Evolutionary conservation across 306 rosid species (phyloP), one percentile per base, ranked within the genome.

Genomic region (Vigna nakashimae): DNA sequence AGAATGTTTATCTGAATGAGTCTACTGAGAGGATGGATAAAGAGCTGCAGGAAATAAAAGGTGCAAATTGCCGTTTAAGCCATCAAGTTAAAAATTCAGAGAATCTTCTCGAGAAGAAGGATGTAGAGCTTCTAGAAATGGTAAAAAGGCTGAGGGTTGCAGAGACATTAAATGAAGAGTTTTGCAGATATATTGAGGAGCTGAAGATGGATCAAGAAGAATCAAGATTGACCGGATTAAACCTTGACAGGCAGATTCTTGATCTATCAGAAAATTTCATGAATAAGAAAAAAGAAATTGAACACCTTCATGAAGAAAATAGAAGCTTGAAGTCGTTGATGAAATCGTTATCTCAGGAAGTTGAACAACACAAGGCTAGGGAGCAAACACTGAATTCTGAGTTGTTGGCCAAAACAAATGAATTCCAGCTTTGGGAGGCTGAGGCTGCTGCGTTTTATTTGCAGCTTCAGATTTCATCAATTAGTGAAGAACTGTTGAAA

Each of bases 401-500:
- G 85, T 84, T 92, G 80, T 84, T 80, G 74, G 91, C 88, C 80
- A 92, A 85, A 88, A 79, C 83, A 82, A 90, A 87, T 34, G 91
- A 90, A 45, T 85, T 83, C 81, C 90, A 92, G 78, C 87, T 88
- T 24, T 96, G 90, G 91, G 99, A 92, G 60, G 86, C 89, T 57
- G 98, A 92, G 82, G 98, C 99, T 69, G 78, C 90, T 16, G 52
- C 94, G 64, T 91, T 92, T 77, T 96, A 88, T 81, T 88, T 87
- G 51, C 94, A 92, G 86, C 88, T 91, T 77, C 99, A 92, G 71
- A 79, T 89, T 65, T 92, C 94, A 45, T 85, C 96, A 63, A 82
- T 86, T 15, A 88, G 85, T 75, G 97, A 90, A 83, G 88, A 84
- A 64, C 85, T 96, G 68, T 85, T 91, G 72, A 92, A 86, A 89